Conservation (phyloP, 2,329 filamentous ascomycete species). For the Botryosphaeria dothidea region DNA sequence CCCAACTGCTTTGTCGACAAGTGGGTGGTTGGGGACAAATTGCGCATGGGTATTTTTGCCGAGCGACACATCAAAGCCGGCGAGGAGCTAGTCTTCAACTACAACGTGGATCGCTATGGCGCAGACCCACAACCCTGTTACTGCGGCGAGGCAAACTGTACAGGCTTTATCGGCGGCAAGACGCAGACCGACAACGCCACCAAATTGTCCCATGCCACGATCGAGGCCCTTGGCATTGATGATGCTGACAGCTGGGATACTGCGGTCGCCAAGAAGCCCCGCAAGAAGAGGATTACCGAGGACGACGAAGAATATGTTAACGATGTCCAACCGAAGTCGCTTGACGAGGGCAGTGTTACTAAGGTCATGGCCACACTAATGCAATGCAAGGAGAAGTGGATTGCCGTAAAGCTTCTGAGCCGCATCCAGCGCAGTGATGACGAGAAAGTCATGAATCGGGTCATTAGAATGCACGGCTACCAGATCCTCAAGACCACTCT, state of each 20-base stretch:
- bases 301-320: conserved; percentile 96
- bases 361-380: conserved; percentile 96
- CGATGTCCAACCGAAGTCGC: conserved; percentile 74
- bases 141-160: conserved; percentile 91
- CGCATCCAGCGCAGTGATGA: conserved; percentile 87
- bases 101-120: conserved; percentile 98
- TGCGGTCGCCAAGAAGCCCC: conserved; percentile 81
- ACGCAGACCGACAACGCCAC: conserved; percentile 95
- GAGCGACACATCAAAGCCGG: conserved; percentile 80
- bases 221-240: conserved; percentile 94
- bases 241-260: conserved; percentile 92
- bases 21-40: conserved; percentile 95
- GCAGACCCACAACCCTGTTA: conserved; percentile 97
- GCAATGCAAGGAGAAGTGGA: conserved; percentile 99
- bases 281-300: conserved; percentile 88
- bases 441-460: conserved; percentile 80
- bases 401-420: conserved; percentile 88
- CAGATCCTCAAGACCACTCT: conserved; percentile 88
- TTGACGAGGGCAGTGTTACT: conserved; percentile 81
- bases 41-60: conserved; percentile 98
- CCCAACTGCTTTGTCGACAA: conserved; percentile 99
- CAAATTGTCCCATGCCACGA: conserved; percentile 83
- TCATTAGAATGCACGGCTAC: conserved; percentile 96
- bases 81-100: conserved; percentile 97
- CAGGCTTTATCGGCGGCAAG: conserved; percentile 94